phyloP scores from a whole-genome alignment of 352 stramenopile species.

The Plasmopara viticola region DNA sequence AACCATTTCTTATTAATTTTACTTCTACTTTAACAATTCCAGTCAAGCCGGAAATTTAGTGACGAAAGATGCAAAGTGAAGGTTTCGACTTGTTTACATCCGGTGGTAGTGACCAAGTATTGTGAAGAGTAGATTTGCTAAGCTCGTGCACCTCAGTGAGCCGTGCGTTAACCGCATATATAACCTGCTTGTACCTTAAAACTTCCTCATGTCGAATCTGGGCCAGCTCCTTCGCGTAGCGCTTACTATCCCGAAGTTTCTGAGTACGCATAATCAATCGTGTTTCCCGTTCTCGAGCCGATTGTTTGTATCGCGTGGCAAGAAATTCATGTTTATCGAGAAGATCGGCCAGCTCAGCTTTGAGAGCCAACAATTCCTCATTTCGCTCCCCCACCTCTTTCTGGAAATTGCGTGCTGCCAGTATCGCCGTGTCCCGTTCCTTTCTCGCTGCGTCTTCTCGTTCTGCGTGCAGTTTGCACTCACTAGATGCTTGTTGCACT shows the following conservation, averaged over 20 bases:
- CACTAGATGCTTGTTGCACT: slow-evolving; percentile 37
- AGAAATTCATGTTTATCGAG: no score
- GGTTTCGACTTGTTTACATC: slow-evolving; percentile 26
- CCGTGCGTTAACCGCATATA: no score
- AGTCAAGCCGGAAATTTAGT: slow-evolving; percentile 34
- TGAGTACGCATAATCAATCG: no score
- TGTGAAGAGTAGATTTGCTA: slow-evolving; percentile 18
- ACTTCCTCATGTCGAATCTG: no score
- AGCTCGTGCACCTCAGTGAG: no score
- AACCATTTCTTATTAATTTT: no score
- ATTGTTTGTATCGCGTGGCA: no score
- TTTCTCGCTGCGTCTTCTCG: slow-evolving; percentile 37
- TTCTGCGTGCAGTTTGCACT: slow-evolving; percentile 37
- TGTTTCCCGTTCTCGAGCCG: no score
- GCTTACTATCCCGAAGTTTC: no score
- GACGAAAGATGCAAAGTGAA: slow-evolving; percentile 62
- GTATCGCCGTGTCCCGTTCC: slow-evolving; percentile 21
- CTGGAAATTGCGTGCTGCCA: slow-evolving; percentile 25
- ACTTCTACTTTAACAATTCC: slow-evolving; percentile 2
- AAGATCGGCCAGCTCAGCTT: slow-evolving; percentile 39
- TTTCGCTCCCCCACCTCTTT: slow-evolving; percentile 31
- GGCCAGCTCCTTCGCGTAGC: no score
- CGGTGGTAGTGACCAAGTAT: slow-evolving; percentile 22
- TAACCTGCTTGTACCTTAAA: no score
- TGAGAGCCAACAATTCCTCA: slow-evolving; percentile 47